A percentile compares a stretch with the other conserved stretches of the same genome.
These are phyloP conservation scores for Bothriochloa decipiens DNA, from an alignment of 176 grass and related monocot genomes.

Conservation along the genomic window DNA sequence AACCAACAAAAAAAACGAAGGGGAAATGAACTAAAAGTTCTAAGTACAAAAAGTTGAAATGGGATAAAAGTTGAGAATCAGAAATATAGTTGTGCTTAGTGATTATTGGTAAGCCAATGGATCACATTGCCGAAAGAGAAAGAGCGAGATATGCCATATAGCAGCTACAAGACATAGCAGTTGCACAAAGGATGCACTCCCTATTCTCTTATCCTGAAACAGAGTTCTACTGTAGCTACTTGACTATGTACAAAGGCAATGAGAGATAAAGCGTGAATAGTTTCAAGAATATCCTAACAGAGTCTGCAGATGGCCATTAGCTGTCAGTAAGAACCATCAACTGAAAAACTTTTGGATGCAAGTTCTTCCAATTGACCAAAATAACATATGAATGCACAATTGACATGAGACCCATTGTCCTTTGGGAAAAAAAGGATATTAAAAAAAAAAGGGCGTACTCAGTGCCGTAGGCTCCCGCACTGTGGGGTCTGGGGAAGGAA, in stretches of 20 bases:
- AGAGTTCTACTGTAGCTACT: background rate
- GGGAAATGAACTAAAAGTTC: background rate
- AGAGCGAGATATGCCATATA: background rate
- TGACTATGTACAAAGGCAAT: slow-evolving; percentile 14
- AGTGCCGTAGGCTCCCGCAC: too few species aligned
- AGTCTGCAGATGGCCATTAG: background rate
- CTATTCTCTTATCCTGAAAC: background rate
- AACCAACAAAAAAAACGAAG: background rate
- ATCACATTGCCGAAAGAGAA: background rate
- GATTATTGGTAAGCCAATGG: background rate
- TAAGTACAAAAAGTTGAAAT: slow-evolving; percentile 30
- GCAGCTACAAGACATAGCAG: background rate
- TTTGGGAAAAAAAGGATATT: background rate
- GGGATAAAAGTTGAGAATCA: background rate
- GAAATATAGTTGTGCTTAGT: slow-evolving; percentile 6
- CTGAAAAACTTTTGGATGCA: background rate
- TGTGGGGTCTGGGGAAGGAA: too few species aligned
- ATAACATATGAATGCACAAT: slow-evolving; percentile 18
- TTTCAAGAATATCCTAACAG: slow-evolving; percentile 20
- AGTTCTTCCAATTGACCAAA: slow-evolving; percentile 13
- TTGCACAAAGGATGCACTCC: slow-evolving; percentile 12
- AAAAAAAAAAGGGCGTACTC: too few species aligned
- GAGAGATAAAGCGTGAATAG: background rate
- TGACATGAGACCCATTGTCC: background rate
- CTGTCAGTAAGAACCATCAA: slow-evolving; percentile 23